Conservation (phyloP, 768 basidiomycete genomes). For the Chalciporus chontae region DNA sequence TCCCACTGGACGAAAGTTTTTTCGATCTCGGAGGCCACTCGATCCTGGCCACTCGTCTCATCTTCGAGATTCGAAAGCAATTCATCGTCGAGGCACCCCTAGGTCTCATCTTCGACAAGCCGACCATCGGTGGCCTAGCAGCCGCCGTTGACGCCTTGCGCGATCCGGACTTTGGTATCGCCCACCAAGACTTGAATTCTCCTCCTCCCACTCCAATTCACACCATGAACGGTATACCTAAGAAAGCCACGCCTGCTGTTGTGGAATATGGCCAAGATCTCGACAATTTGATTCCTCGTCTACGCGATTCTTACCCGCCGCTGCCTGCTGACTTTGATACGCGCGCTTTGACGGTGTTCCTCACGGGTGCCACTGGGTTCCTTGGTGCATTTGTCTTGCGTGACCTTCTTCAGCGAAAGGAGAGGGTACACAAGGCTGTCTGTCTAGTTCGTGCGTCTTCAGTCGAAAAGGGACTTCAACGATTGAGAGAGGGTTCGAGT, state of each 20-base stretch:
- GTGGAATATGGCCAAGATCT: slow-evolving; percentile 81
- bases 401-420: slow-evolving; percentile 63
- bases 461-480: slow-evolving; percentile 55
- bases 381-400: slow-evolving; percentile 88
- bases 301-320: slow-evolving; percentile 61
- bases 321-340: slow-evolving; percentile 52
- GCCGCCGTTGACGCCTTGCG: slow-evolving; percentile 70
- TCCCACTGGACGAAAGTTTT: slow-evolving; percentile 91
- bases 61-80: slow-evolving; percentile 92
- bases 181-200: slow-evolving; percentile 29
- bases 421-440: slow-evolving; percentile 78
- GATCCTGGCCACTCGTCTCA: slow-evolving; percentile 93
- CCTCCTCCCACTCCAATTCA: slow-evolving; percentile 15
- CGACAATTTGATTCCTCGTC: slow-evolving; percentile 51
- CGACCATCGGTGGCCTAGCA: slow-evolving; percentile 79
- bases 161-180: slow-evolving; percentile 78
- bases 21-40: slow-evolving; percentile 99
- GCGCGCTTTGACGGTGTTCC: slow-evolving; percentile 72
- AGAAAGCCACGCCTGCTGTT: slow-evolving; percentile 25
- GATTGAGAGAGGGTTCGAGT: slow-evolving; percentile 66
- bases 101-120: slow-evolving; percentile 86
- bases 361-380: slow-evolving; percentile 97
- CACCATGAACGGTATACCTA: slow-evolving; percentile 10
- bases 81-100: slow-evolving; percentile 91
- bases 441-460: slow-evolving; percentile 83